Evolutionary conservation across 768 basidiomycete genomes (phyloP), one percentile per base, ranked within the genome.

Genomic region (Rubroboletus pulcherrimus): DNA sequence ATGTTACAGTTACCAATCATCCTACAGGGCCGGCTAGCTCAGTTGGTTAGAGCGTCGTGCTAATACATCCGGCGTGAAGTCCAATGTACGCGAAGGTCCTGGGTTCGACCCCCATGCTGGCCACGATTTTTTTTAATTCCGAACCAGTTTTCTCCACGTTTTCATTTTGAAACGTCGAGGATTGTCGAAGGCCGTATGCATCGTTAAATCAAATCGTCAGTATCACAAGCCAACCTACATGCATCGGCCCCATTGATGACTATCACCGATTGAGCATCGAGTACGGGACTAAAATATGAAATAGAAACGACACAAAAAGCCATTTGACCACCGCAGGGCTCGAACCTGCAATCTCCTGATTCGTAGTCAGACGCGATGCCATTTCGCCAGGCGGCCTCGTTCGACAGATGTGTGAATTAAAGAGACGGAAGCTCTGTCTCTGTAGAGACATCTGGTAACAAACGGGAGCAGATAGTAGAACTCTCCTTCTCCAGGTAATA

Each of bases 311-410:
- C 3, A 21, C 14, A 48, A 47, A 51, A 19, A 11, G 1, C 12
- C 4, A 9, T 14, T 29, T 87, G 86, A 88, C 86, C 87, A 85
- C 85, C 82, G 83, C 86, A 90, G 86, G 87, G 82, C 79, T 89
- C 86, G 87, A 90, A 89, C 88, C 86, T 89, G 86, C 87, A 88
- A 89, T 87, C 87, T 89, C 87, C 87, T 89, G 88, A 88, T 89
- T 87, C 86, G 87, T 87, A 88, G 87, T 88, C 87, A 89, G 86
- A 89, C 87, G 87, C 87, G 87, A 88, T 90, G 86, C 87, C 87
- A 89, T 88, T 89, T 87, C 86, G 87, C 87, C 87, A 89, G 84
- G 83, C 87, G 86, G 85, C 87, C 87, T 48, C 31, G 2, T 14
- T 47, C 1, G 3, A 7, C 2, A 2, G 1, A 7, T 7, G 21